Conservation (phyloP, 2,329 filamentous ascomycete genomes). For the Diaporthe sp. region DNA sequence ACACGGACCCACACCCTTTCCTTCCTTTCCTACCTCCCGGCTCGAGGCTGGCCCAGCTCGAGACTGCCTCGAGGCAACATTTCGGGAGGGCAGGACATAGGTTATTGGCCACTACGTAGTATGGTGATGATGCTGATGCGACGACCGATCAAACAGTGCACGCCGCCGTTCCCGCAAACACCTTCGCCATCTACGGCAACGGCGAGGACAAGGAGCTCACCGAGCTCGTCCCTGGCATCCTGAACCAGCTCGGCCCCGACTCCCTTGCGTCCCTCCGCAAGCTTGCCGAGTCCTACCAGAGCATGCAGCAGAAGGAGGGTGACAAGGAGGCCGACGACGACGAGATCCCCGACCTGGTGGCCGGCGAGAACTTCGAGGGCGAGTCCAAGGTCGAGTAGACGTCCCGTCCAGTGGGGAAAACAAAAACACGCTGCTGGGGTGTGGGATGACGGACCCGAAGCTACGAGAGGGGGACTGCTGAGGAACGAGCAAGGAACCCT, state of each 20-base stretch:
- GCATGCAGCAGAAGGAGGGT: conserved; percentile 92
- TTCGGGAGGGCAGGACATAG: neutral
- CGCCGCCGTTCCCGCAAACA: conserved; percentile 97
- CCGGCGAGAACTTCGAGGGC: conserved; percentile 87
- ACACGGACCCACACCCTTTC: conserved; percentile 10
- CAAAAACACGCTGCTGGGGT: conserved; percentile 34
- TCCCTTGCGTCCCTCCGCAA: conserved; percentile 97
- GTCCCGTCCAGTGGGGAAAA: neutral
- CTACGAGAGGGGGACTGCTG: conserved; percentile 14
- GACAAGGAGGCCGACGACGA: conserved; percentile 85
- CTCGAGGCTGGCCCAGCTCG: neutral
- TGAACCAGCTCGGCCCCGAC: conserved; percentile 99
- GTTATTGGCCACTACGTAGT: neutral
- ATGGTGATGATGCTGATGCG: conserved; percentile 15
- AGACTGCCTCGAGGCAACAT: neutral
- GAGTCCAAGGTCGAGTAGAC: conserved; percentile 95
- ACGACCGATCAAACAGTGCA: conserved; percentile 75
- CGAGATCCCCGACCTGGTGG: conserved; percentile 97
- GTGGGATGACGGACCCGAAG: conserved; percentile 37
- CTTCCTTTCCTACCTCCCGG: neutral
- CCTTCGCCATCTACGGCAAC: conserved; percentile 98
- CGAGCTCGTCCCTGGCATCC: conserved; percentile 98
- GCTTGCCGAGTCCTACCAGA: conserved; percentile 99
- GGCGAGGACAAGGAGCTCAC: conserved; percentile 99
- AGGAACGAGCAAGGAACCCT: conserved; percentile 16